Evolutionary conservation across 2,329 filamentous ascomycete species (phyloP).

Genomic region (Rhinocladiella mackenziei): DNA sequence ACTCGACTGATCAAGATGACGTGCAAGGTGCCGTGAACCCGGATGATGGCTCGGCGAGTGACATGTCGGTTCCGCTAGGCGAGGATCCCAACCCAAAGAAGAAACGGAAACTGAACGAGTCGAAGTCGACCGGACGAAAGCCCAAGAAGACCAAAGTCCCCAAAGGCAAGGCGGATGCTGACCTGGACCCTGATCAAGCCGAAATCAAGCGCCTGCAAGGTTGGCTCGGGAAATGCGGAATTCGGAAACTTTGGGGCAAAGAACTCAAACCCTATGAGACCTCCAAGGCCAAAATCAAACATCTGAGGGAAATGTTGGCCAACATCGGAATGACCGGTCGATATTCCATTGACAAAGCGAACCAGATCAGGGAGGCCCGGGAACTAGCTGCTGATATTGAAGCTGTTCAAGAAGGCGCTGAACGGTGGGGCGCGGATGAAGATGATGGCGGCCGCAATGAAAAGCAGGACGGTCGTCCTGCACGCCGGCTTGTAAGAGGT

Average conservation of each 20-base stretch:
- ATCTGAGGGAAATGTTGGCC: slow-evolving; percentile 72
- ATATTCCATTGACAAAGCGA: slow-evolving; percentile 78
- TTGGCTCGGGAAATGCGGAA: slow-evolving; percentile 82
- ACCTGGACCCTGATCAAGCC: slow-evolving; percentile 60
- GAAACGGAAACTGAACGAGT: slow-evolving; percentile 42
- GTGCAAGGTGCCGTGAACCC: slow-evolving; percentile 4
- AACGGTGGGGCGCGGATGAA: slow-evolving; percentile 64
- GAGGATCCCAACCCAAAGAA: slow-evolving; percentile 61
- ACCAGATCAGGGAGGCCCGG: slow-evolving; percentile 78
- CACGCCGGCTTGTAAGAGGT: slow-evolving; percentile 42
- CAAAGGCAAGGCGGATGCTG: slow-evolving; percentile 44
- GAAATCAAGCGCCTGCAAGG: slow-evolving; percentile 86
- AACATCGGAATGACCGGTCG: slow-evolving; percentile 85
- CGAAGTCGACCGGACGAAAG: slow-evolving; percentile 35
- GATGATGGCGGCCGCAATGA: slow-evolving; percentile 38
- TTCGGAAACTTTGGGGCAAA: slow-evolving; percentile 85
- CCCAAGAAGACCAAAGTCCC: slow-evolving; percentile 27
- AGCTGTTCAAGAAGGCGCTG: slow-evolving; percentile 75
- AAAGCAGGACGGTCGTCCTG: slow-evolving; percentile 35
- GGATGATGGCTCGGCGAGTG: slow-evolving; percentile 53
- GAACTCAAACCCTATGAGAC: slow-evolving; percentile 76
- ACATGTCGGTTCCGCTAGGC: slow-evolving; percentile 74
- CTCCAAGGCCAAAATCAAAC: slow-evolving; percentile 71
- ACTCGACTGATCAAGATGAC: slow-evolving; percentile 7
- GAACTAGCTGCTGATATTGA: slow-evolving; percentile 83